Conservation (phyloP, 2,329 filamentous ascomycete genomes). For the Exutisphaerella laricina region DNA sequence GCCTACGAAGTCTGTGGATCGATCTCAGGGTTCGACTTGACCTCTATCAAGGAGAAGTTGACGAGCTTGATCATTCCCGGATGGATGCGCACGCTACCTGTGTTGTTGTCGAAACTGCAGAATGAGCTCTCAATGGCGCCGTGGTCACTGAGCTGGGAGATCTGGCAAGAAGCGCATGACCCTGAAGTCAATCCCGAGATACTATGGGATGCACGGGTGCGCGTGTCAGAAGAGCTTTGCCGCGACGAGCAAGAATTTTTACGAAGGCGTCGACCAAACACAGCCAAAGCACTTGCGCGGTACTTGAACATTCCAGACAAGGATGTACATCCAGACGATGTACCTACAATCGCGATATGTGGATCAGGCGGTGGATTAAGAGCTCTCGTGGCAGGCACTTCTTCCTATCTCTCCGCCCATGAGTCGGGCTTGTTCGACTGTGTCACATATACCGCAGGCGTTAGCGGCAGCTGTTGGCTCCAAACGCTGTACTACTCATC, state of each 20-base stretch:
- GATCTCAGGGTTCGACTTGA: conserved; percentile 28
- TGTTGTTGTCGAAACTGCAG: conserved; percentile 75
- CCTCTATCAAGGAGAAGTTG: conserved; percentile 26
- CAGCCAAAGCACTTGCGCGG: conserved; percentile 66
- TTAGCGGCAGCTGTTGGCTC: conserved; percentile 94
- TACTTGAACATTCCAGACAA: conserved; percentile 74
- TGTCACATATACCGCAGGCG: conserved; percentile 88
- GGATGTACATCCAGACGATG: conserved; percentile 86
- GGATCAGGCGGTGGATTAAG: conserved; percentile 88
- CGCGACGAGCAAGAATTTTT: conserved; percentile 75
- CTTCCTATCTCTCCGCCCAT: conserved; percentile 76
- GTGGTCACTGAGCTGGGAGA: conserved; percentile 83
- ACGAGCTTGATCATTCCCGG: conserved; percentile 60
- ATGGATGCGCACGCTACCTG: conserved; percentile 73
- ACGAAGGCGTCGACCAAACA: conserved; percentile 60
- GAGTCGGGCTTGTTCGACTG: conserved; percentile 91
- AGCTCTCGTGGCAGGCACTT: conserved; percentile 83
- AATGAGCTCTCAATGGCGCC: conserved; percentile 80
- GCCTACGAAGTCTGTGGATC: conserved; percentile 24
- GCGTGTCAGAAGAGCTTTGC: conserved; percentile 76
- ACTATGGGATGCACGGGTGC: conserved; percentile 69
- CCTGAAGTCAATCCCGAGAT: conserved; percentile 82
- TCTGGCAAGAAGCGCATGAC: conserved; percentile 88
- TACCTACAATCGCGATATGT: conserved; percentile 89
- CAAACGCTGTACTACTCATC: conserved; percentile 83